A percentile compares a stretch with the other conserved stretches of the same genome.
Evolutionary conservation across 331 rosid species (phyloP).

Genomic region (Malus hybrid): DNA sequence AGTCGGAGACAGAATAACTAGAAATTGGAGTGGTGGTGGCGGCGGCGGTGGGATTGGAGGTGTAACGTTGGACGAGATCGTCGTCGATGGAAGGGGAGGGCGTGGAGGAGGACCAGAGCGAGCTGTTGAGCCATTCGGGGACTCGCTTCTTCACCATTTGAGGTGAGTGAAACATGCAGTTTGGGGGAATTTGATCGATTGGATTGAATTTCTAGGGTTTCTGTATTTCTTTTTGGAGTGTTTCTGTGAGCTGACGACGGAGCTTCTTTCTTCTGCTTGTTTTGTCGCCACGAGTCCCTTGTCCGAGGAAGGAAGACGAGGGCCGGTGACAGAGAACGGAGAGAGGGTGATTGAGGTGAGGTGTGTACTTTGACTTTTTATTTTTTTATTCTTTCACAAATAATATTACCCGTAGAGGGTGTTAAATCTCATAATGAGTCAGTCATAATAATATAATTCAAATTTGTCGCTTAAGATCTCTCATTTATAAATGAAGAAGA

Average conservation of each 20-base stretch:
- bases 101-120: constrained; percentile 68
- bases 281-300: not conserved
- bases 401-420: too few relatives aligned
- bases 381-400: too few relatives aligned
- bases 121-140: constrained; percentile 97
- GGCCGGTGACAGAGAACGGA: too few relatives aligned
- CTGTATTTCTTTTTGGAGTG: not conserved
- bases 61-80: constrained; percentile 31
- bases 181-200: not conserved
- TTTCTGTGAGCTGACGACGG: not conserved
- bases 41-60: constrained; percentile 26
- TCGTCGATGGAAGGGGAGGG: constrained; percentile 37
- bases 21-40: constrained; percentile 5
- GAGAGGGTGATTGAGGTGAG: not conserved
- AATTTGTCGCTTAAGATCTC: too few relatives aligned
- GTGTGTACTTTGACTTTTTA: too few relatives aligned
- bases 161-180: not conserved
- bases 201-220: not conserved
- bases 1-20: not conserved
- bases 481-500: rapidly evolving
- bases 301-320: not conserved
- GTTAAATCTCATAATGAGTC: too few relatives aligned
- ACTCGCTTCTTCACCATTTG: constrained; percentile 76
- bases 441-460: too few relatives aligned
- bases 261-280: not conserved